These are phyloP conservation scores for Noccaea bulbosa DNA, from an alignment of 345 rosid genomes.

Conservation along the genomic window DNA sequence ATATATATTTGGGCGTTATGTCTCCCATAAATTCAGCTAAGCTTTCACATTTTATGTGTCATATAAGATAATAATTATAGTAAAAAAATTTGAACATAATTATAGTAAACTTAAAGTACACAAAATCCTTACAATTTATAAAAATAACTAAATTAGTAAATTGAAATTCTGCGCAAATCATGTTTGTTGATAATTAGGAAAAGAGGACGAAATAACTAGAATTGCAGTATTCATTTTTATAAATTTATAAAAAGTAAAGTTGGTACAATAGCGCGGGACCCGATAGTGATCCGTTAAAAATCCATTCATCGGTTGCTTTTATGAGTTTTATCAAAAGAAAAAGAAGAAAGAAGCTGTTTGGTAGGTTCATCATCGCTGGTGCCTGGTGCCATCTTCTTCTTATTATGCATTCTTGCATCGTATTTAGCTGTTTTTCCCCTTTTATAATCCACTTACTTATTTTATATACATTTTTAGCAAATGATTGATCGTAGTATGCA, in stretches of 20 bases:
- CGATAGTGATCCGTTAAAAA: constrained; percentile 31
- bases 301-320: constrained; percentile 36
- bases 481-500: constrained; percentile 26
- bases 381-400: constrained; percentile 18
- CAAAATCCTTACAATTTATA: background rate
- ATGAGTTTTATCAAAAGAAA: constrained; percentile 30
- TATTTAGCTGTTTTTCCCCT: constrained; percentile 25
- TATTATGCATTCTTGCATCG: constrained; percentile 23
- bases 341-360: constrained; percentile 23
- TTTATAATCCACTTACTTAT: constrained; percentile 24
- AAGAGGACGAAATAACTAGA: background rate
- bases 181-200: background rate
- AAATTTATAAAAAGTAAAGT: constrained; percentile 13
- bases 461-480: constrained; percentile 14
- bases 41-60: background rate
- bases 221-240: background rate
- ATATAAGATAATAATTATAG: background rate
- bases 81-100: too few species aligned
- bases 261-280: constrained; percentile 28
- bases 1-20: background rate
- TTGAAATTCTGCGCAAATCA: background rate
- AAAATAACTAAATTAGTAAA: too few species aligned
- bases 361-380: constrained; percentile 37
- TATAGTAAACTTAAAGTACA: background rate
- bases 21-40: background rate